Evolutionary conservation across 345 rosid species (phyloP), one percentile per base, ranked within the genome.

Genomic region (Hibiscus mutabilis): DNA sequence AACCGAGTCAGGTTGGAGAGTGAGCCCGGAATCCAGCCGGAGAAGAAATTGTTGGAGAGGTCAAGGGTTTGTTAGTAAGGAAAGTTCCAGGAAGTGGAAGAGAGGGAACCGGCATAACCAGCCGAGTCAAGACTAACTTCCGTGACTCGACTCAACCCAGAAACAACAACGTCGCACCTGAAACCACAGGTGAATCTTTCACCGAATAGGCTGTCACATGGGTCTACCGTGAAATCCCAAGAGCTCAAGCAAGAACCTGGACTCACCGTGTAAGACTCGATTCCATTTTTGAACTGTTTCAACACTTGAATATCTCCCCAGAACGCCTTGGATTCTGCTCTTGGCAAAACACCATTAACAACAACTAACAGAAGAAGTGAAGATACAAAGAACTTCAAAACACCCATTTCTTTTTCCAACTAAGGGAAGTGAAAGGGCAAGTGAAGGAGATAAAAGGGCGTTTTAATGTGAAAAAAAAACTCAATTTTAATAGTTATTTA

Each of bases 181-280:
- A 93, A 91, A 16, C 98, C 98, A 67, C 98, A 93, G 0, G 90
- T 87, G 89, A 93, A 91, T 24, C 74, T 71, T 16, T 91, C 92
- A 70, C 89, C 73, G 84, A 85, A 93, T 46, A 89, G 80, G 79
- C 13, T 69, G 80, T 89, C 98, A 68, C 97, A 93, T 8, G 97
- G 98, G 72, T 91, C 98, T 42, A 81, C 64, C 4, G 81, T 74
- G 81, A 91, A 93, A 73, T 93, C 91, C 98, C 98, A 93, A 0
- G 97, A 84, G 67, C 84, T 80, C 67, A 91, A 68, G 75, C 98
- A 91, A 4, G 97, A 93, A 11, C 96, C 98, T 2, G 89, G 90
- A 49, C 6, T 81, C 37, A 87, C 70, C 0, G 97, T 87, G 62
- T 67, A 76, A 16, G 84, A 42, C 27, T 87, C 85, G 0, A 88